These are phyloP conservation scores for Oenanthe sinensis DNA, from an alignment of 129 eudicot species.

Conservation along the genomic window DNA sequence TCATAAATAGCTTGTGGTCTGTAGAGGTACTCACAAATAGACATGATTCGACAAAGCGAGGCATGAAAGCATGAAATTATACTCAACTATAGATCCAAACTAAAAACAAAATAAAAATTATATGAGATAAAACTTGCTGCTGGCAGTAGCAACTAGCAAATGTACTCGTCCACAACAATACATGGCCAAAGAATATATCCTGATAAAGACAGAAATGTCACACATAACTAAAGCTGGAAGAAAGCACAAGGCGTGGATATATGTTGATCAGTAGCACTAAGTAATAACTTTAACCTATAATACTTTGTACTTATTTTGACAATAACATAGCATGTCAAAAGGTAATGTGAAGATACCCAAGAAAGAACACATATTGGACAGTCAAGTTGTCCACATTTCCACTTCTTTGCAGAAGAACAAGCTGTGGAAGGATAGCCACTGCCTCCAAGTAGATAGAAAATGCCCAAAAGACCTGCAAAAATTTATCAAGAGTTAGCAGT, in stretches of 20 bases:
- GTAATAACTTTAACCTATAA: background rate
- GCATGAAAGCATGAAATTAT: background rate
- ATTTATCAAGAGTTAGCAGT: background rate
- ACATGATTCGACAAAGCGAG: background rate
- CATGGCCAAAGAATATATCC: background rate
- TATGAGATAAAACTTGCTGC: background rate
- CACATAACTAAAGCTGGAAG: background rate
- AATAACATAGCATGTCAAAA: background rate
- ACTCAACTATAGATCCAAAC: background rate
- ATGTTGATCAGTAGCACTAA: background rate
- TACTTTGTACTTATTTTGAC: background rate
- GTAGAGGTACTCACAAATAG: background rate
- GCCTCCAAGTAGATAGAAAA: slow-evolving; percentile 89
- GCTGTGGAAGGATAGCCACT: slow-evolving; percentile 81
- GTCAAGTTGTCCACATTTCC: slow-evolving; percentile 86
- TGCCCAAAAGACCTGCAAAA: slow-evolving; percentile 63
- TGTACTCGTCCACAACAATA: background rate
- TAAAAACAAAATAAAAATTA: background rate
- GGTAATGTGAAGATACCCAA: slow-evolving; percentile 43
- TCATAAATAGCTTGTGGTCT: slow-evolving; percentile 2
- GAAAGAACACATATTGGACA: slow-evolving; percentile 77
- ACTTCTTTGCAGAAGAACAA: slow-evolving; percentile 76
- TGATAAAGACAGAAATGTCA: background rate
- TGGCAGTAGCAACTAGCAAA: background rate
- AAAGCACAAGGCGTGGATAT: background rate